Percentiles rank a stretch among this genome's conserved stretches.
Evolutionary conservation across 768 basidiomycete species (phyloP).

Genomic region (Russula lepida): DNA sequence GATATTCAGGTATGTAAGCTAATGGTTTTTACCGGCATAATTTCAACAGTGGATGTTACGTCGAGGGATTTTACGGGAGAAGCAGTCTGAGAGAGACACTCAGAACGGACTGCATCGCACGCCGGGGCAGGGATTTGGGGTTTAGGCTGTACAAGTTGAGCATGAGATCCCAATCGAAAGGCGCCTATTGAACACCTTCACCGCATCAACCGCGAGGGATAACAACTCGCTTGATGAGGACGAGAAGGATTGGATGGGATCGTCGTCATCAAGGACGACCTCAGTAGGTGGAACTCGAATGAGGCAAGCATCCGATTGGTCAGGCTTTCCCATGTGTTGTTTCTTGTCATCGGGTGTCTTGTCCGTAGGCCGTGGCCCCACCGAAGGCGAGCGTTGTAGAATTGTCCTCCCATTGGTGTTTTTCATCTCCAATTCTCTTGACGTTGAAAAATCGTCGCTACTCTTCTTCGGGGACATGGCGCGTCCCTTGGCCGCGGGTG

Average conservation of each 20-base stretch:
- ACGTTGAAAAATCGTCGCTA: not conserved
- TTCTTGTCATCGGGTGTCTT: not conserved
- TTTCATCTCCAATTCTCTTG: slow-evolving; percentile 1
- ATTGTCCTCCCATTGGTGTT: not conserved
- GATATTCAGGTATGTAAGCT: not conserved
- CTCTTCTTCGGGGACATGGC: not conserved
- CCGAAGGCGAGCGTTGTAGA: not conserved
- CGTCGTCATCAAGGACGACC: slow-evolving; percentile 4
- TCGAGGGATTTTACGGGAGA: not conserved
- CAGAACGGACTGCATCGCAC: not conserved
- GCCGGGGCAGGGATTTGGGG: too few species aligned
- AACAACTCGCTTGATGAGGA: not conserved
- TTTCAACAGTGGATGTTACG: not conserved
- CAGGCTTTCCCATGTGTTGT: not conserved
- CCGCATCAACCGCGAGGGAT: not conserved
- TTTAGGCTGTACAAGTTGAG: not conserved
- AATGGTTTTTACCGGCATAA: not conserved
- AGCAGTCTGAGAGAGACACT: not conserved
- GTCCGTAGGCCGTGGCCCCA: not conserved
- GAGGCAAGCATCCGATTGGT: not conserved
- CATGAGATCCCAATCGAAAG: not conserved
- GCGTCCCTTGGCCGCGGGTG: not conserved
- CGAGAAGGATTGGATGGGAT: slow-evolving; percentile 16
- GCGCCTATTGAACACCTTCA: not conserved
- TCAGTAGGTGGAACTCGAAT: not conserved